These are phyloP conservation scores for Scenedesmus sp. DNA, from an alignment of 163 green algal species.

Conservation along the genomic window DNA sequence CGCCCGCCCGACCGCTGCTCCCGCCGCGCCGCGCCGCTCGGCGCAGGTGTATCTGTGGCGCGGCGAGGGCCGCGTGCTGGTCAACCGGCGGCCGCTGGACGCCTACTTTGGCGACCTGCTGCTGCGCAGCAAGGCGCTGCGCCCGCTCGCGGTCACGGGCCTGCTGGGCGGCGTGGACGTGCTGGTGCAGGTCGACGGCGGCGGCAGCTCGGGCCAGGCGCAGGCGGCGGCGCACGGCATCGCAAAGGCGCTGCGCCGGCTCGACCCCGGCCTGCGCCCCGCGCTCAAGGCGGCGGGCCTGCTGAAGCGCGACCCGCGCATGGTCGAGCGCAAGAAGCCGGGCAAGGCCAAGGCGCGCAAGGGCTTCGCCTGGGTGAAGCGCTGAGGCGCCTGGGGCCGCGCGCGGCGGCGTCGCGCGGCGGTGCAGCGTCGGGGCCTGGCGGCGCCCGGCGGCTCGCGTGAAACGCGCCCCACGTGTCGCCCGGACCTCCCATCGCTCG, in stretches of 20 bases:
- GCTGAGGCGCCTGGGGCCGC: conserved; percentile 61
- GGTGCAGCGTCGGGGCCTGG: too few relatives aligned
- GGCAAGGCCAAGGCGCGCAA: conserved; percentile 89
- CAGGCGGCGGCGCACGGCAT: conserved; percentile 89
- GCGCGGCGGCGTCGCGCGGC: too few relatives aligned
- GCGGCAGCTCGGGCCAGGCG: conserved; percentile 64
- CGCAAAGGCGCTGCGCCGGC: conserved; percentile 76
- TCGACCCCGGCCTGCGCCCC: conserved; percentile 49
- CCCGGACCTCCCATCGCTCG: too few relatives aligned
- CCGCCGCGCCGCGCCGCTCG: not conserved
- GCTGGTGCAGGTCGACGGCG: conserved; percentile 66
- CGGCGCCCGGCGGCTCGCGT: too few relatives aligned
- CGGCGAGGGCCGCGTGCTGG: conserved; percentile 69
- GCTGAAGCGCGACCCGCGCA: conserved; percentile 36
- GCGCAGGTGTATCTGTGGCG: conserved; percentile 65
- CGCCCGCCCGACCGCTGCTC: not conserved
- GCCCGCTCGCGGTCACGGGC: conserved; percentile 80
- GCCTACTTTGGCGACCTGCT: conserved; percentile 80
- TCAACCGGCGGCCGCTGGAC: conserved; percentile 83
- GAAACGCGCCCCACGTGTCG: too few relatives aligned
- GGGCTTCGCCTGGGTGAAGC: conserved; percentile 95
- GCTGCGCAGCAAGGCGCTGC: conserved; percentile 72
- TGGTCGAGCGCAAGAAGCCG: conserved; percentile 97
- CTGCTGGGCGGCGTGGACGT: conserved; percentile 82
- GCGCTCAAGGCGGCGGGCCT: conserved; percentile 65